A percentile compares a stretch with the other conserved stretches of the same genome.
Evolutionary conservation across 768 basidiomycete species (phyloP).

Genomic region (Phylloporus scabripes): DNA sequence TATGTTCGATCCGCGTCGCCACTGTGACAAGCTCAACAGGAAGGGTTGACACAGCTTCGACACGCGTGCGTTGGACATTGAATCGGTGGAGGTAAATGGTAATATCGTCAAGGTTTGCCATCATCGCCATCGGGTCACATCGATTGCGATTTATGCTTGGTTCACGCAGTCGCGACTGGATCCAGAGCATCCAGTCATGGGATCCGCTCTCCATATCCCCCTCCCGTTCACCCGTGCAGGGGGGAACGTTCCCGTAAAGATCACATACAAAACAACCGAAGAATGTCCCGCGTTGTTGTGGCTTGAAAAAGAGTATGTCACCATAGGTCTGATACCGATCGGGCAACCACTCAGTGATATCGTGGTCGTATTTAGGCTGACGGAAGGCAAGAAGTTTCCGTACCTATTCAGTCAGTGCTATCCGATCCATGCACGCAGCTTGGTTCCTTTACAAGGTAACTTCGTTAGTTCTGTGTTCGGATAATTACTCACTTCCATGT

Average conservation of each 20-base stretch:
- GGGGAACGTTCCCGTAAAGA: too few species aligned
- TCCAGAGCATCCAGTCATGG: constrained; percentile 62
- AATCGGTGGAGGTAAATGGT: constrained; percentile 45
- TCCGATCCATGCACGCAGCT: constrained; percentile 79
- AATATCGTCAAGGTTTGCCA: constrained; percentile 41
- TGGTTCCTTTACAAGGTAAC: constrained; percentile 81
- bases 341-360: neutral
- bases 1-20: neutral
- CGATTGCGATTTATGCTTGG: neutral
- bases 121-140: neutral
- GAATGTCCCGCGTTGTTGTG: constrained; percentile 79
- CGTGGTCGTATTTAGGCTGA: constrained; percentile 48
- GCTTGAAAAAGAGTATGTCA: constrained; percentile 66
- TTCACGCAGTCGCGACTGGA: constrained; percentile 46
- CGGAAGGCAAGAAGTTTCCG: constrained; percentile 77
- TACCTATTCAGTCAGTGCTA: constrained; percentile 93
- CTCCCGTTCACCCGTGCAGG: too few species aligned
- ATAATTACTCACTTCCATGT: neutral
- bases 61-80: too few species aligned
- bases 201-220: too few species aligned
- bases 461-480: too few species aligned
- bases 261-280: constrained; percentile 70
- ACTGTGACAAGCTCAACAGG: neutral
- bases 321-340: neutral
- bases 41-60: constrained; percentile 40